Conservation (phyloP, 2,329 filamentous ascomycete species). For the Rutstroemia sp. region DNA sequence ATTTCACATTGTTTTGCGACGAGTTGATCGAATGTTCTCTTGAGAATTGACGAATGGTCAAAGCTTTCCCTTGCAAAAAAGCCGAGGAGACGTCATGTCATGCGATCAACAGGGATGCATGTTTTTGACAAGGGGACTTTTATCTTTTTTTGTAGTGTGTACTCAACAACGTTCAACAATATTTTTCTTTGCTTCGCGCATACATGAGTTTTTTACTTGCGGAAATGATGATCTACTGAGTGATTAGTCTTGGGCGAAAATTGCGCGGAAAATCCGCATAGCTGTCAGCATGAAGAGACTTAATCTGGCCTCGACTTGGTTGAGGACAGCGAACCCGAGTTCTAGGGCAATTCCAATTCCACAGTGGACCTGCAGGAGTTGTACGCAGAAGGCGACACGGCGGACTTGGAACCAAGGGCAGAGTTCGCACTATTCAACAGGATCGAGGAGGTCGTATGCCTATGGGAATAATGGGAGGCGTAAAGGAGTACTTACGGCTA, state of each 20-base stretch:
- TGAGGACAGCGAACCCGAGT: not conserved
- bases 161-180: slow-evolving; percentile 2
- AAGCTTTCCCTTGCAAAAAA: not conserved
- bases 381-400: slow-evolving; percentile 6
- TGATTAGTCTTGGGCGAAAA: not conserved
- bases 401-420: not conserved
- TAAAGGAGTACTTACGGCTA: slow-evolving; percentile 12
- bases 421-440: slow-evolving; percentile 1
- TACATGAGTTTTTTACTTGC: not conserved
- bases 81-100: slow-evolving; percentile 5
- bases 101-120: slow-evolving; percentile 7
- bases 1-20: not conserved
- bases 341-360: not conserved
- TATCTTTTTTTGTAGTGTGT: not conserved
- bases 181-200: slow-evolving; percentile 5
- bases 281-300: slow-evolving; percentile 21
- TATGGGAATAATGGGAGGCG: not conserved
- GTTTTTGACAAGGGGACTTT: slow-evolving; percentile 5
- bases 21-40: not conserved
- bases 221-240: not conserved
- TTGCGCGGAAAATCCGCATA: not conserved
- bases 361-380: slow-evolving; percentile 26
- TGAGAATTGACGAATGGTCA: not conserved
- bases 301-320: slow-evolving; percentile 15
- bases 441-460: slow-evolving; percentile 7